phyloP scores from a whole-genome alignment of 257 asterid species.

The Primulina eburnea region DNA sequence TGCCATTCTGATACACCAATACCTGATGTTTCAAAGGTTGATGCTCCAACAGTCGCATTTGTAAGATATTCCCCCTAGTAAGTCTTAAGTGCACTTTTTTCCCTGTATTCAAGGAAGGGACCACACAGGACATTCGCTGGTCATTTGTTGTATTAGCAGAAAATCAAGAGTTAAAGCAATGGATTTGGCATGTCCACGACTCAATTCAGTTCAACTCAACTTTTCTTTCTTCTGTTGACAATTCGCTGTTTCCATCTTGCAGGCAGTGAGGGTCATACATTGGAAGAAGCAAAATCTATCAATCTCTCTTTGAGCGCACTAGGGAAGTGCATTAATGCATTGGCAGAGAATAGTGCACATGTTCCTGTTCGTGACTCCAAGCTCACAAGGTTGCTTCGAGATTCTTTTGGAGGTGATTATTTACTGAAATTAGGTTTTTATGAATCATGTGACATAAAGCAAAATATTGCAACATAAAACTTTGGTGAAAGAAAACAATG shows the following conservation, averaged over 20 bases:
- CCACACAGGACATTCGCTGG: slow-evolving; percentile 2
- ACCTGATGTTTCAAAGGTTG: no score
- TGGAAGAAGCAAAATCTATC: slow-evolving; percentile 88
- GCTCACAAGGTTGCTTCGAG: slow-evolving; percentile 87
- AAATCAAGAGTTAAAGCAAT: slow-evolving; percentile 6
- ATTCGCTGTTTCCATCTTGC: slow-evolving; percentile 27
- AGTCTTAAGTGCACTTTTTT: not conserved
- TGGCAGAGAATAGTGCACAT: slow-evolving; percentile 90
- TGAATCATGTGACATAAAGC: slow-evolving; percentile 5
- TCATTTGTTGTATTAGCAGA: slow-evolving; percentile 8
- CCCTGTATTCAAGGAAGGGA: not conserved
- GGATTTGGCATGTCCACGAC: slow-evolving; percentile 18
- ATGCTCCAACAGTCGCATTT: no score
- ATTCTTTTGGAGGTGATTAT: slow-evolving; percentile 88
- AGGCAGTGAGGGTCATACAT: slow-evolving; percentile 86
- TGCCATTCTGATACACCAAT: no score
- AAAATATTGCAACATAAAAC: not conserved
- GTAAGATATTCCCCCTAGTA: no score
- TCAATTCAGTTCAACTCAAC: slow-evolving; percentile 1
- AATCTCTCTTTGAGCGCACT: slow-evolving; percentile 86
- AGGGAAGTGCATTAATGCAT: slow-evolving; percentile 92
- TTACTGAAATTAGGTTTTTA: slow-evolving; percentile 4
- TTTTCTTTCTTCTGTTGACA: slow-evolving; percentile 13
- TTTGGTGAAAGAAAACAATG: not conserved
- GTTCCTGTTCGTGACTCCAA: slow-evolving; percentile 93